Base-by-base conservation (phyloP, 495 filamentous ascomycete species). In the Tuber borchii region DNA sequence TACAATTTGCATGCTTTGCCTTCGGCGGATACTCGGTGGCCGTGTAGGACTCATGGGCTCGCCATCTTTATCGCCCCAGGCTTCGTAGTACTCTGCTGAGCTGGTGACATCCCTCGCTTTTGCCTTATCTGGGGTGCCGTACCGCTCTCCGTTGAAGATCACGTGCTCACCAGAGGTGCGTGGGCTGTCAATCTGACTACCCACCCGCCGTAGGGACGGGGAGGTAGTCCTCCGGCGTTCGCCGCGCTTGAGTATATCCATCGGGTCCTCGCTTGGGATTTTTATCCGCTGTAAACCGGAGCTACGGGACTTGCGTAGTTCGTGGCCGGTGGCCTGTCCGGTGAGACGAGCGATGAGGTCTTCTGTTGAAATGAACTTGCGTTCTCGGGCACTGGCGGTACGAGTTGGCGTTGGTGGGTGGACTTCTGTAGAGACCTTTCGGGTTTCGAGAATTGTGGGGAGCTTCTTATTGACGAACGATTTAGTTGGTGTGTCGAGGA, bases 1-100 rank as follows among this genome's bases (percentile, higher is more conserved):
- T 69, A 96, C 87, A 71, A 98, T 90, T 85, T 97, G 95, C 91
- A 97, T 93, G 87, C 94, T 97, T 84, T 95, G 95, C 77, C 93
- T 92, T 82, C 93, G 93, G 76, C 94, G 93, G 87, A 97, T 91
- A 87, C 93, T 97, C 84, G 94, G 93, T 83, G 95, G 95, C 84
- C 96, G 92, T 79, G 93, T 97, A 72, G 95, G 95, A 80, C 96
- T 98, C 83, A 90, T 91, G 80, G 95, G 94, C 82, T 93, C 96
- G 79, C 90, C 92, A 82, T 89, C 93, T 85, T 92, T 93, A 84
- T 97, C 94, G 84, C 96, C 95, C 87, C 90, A 97, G 85, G 92
- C 95, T 89, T 97, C 94, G 93, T 79, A 72, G 22, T 61, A 56
- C 86, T 92, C 89, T 71, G 88, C 20, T 61, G 69, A 75, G 56